Evolutionary conservation across 2,329 filamentous ascomycete genomes (phyloP), one percentile per base, ranked within the genome.

Genomic region (Ophiocordyceps camponoti-floridani): DNA sequence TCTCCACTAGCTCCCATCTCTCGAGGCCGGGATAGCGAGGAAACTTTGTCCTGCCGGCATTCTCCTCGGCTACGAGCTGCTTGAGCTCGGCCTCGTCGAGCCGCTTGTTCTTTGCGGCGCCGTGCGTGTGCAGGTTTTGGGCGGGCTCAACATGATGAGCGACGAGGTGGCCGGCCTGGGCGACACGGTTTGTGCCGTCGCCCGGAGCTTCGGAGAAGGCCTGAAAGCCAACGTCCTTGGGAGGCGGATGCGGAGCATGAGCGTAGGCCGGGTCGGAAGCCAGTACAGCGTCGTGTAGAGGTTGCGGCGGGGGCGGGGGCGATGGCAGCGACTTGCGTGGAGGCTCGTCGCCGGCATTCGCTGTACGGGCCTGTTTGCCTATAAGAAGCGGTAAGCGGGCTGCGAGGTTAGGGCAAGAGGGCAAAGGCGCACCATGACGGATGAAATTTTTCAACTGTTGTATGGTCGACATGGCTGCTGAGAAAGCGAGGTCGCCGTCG

Each of bases 391-490:
- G 16, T n/a, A 12, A 42, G 48, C 28, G 47, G 45, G 35, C 4
- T 16, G 14, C 5, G 27, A 5, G 3, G 26, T 16, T 27, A 26
- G 43, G 28, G 19, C 26, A 16, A 10, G 30, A 16, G 26, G 30
- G 11, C 38, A 31, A 19, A 41, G 11, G 46, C 68, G 46, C 66
- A 79, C 75, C 89, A 71, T 95, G 89, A 53, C 89, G 84, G 66
- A 96, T 91, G 66, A 96, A 93, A 66, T 95, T 95, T 68, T 96
- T 95, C 56, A 95, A 77, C 61, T 91, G 91, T 69, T 95, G 89
- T 68, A 95, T 94, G 52, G 75, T 77, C 56, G 75, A 78, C 75
- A 79, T 78, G 54, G 48, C 55, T 53, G 45, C 41, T 44, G 38
- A 3, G 42, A n/a, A 30, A 28, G 40, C 23, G 40, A 41, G 9